Base-by-base conservation (phyloP, 2,329 filamentous ascomycete genomes). In the Neobulgaria alba region DNA sequence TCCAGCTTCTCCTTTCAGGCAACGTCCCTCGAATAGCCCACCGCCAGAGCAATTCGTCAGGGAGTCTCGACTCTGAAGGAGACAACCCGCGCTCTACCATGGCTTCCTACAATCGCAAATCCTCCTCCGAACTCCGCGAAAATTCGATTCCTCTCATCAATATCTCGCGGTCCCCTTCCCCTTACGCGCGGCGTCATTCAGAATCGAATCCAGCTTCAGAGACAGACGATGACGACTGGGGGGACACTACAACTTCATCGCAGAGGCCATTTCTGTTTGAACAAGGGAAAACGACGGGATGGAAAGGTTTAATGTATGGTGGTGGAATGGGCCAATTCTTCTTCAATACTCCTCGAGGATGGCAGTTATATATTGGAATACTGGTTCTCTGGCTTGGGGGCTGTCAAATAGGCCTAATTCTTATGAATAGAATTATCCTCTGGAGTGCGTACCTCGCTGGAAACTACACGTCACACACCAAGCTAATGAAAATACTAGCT, bases 341-440 rank as follows among this genome's bases (percentile, higher is more conserved):
- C 38, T 68, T 69, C 49, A 63, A 63, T 10, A 69, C 67, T 0
- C 61, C 61, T 53, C 41, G 60, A 32, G 69, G 69, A 33, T 71
- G 67, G 66, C 62, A 68, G 51, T 47, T 69, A 1, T 72, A 67
- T 52, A 61, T 72, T 10, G 66, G 60, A 8, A 37, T 71, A 45
- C 52, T 72, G 37, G 62, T 70, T 10, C 58, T 71, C 9, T 71
- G 66, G 67, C 59, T 69, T 0, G 64, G 64, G 3, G 67, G 64
- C 2, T 68, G 64, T 44, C 57, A 62, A 8, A 70, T 71, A 46
- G 67, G 65, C 3, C 52, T 71, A 45, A 49, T 67, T 38, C 58
- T 71, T 42, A 68, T 71, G 66, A 71, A 72, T 48, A 59, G 68
- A 39, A 70, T 72, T 47, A 67, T 72, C 43, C 57, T 72, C 44